These are phyloP conservation scores for Umbilicus rupestris DNA, from an alignment of 164 flowering plant species.

Conservation along the genomic window DNA sequence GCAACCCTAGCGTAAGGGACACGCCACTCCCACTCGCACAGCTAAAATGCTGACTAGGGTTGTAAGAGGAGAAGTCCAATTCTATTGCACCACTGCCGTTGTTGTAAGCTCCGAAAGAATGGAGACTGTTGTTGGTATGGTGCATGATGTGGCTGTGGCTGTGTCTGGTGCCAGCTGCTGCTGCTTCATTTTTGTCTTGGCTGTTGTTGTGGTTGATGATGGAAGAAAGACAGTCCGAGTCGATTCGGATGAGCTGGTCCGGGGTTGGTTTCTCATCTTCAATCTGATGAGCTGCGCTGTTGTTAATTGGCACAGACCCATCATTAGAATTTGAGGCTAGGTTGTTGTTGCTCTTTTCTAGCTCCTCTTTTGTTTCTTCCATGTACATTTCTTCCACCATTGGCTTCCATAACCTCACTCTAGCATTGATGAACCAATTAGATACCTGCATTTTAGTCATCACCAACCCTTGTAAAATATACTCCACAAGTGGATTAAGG, in stretches of 20 bases:
- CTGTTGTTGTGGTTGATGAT: constrained; percentile 35
- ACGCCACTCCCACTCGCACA: constrained; percentile 25
- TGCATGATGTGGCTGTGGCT: constrained; percentile 14
- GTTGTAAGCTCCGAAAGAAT: constrained; percentile 10
- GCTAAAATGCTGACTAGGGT: constrained; percentile 23
- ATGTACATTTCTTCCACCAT: constrained; percentile 97
- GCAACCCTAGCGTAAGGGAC: constrained; percentile 76
- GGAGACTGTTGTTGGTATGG: not conserved
- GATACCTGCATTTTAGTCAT: constrained; percentile 47
- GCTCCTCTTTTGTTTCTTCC: constrained; percentile 71
- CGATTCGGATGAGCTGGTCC: constrained; percentile 44
- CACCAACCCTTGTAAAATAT: constrained; percentile 4
- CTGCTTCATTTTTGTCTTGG: constrained; percentile 10
- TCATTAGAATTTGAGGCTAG: constrained; percentile 27
- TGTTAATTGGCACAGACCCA: constrained; percentile 20
- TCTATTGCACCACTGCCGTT: constrained; percentile 32
- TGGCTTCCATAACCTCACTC: constrained; percentile 97
- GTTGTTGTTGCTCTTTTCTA: constrained; percentile 13
- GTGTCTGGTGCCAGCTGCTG: constrained; percentile 18
- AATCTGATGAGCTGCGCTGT: constrained; percentile 10
- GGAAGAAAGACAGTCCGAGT: constrained; percentile 71
- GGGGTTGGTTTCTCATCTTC: constrained; percentile 57
- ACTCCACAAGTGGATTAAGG: not conserved
- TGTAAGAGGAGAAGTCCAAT: constrained; percentile 62
- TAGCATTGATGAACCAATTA: constrained; percentile 95